Evolutionary conservation across 305 asterid genomes (phyloP).

Genomic region (Fraxinus dipetala): DNA sequence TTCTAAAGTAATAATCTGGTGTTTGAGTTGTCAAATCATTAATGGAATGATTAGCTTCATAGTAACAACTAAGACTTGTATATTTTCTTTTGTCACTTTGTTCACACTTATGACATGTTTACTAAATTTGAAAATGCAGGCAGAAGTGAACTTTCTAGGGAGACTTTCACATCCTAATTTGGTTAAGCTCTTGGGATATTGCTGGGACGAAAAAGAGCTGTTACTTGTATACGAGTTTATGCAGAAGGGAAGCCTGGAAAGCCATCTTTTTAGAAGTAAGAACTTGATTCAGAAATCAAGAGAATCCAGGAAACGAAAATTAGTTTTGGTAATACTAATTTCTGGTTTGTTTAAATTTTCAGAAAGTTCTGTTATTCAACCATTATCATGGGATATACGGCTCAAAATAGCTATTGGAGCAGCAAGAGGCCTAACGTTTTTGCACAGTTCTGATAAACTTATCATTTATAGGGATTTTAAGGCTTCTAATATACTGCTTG

Average conservation of each 20-base stretch:
- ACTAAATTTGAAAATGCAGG: constrained; percentile 50
- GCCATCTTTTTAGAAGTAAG: constrained; percentile 92
- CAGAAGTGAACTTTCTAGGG: constrained; percentile 90
- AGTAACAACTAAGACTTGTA: not conserved
- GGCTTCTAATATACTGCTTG: constrained; percentile 91
- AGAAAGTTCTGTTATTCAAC: constrained; percentile 56
- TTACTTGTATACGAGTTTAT: constrained; percentile 82
- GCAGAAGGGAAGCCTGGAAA: constrained; percentile 86
- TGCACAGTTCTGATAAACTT: constrained; percentile 69
- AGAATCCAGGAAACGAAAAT: not conserved
- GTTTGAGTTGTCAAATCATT: not conserved
- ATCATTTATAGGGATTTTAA: constrained; percentile 87
- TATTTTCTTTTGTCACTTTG: not conserved
- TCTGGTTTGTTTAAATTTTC: constrained; percentile 27
- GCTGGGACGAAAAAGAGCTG: constrained; percentile 79
- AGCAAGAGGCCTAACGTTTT: constrained; percentile 72
- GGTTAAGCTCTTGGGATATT: constrained; percentile 87
- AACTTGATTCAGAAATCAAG: constrained; percentile 16
- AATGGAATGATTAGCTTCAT: not conserved
- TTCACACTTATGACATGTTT: not conserved
- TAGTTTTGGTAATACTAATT: constrained; percentile 17
- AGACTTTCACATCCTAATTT: constrained; percentile 82
- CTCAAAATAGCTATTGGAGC: constrained; percentile 81
- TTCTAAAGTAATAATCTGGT: not conserved
- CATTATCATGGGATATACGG: constrained; percentile 74